Evolutionary conservation across 148 eudicot genomes (phyloP), one percentile per base, ranked within the genome.

Genomic region (Rhododendron mucronatum): DNA sequence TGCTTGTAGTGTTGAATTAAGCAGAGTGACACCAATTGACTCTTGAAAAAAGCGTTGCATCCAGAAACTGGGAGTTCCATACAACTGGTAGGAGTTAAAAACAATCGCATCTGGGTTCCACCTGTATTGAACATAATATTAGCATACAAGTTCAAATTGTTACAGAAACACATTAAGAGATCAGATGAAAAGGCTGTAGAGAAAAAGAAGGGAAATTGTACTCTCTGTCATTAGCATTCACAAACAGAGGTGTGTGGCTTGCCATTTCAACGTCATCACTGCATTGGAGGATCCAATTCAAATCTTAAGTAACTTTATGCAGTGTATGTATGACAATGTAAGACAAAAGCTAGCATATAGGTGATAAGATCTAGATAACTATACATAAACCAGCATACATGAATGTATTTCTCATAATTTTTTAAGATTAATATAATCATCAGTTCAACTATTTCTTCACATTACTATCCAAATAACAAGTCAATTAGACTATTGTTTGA

Each of bases 41-140:
- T 93, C 90, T 59, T 83, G 85, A 96, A 96, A 80, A 92, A 91
- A 4, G 21, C 87, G 94, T 84, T 95, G 99, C 98, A 95, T 94
- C 96, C 98, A 97, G 88, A 94, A 95, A 89, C 96, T 94, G 67
- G 99, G 99, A 77, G 98, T 97, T 85, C 98, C 99, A 83, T 95
- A 97, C 6, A 74, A 85, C 82, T 87, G 92, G 48, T 92, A 94
- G 67, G 99, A 90, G 87, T 95, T 88, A 75, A 92, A 97, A 39
- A 95, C 98, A 78, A 97, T 95, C 50, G 98, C 98, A 91, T 95
- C 98, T 11, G 99, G 95, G 82, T 89, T 93, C 95, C 95, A 39
- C 41, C 41, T 39, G 5, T 39, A 39, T 37, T 7, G 80, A 59
- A n/a, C 81, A 28, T 35, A 67, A 82, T n/a, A 55, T 79, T 69